Evolutionary conservation across 805 yeast species (phyloP).

Genomic region (Saccharomyces eubayanus): DNA sequence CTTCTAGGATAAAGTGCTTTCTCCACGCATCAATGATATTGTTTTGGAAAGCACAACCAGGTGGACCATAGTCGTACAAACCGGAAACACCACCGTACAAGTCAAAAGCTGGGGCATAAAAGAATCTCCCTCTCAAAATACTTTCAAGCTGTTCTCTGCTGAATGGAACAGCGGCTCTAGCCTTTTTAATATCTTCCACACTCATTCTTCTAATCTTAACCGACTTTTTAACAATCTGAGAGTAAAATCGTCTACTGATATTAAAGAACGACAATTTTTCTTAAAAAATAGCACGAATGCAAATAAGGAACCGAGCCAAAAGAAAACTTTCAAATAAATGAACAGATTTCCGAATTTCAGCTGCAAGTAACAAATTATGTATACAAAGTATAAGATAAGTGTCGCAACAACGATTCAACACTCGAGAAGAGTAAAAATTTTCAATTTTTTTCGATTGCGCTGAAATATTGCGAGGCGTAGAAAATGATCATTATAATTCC

Average conservation of each 20-base stretch:
- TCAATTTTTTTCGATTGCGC: background rate
- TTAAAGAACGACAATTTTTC: conserved; percentile 8
- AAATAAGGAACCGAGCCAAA: background rate
- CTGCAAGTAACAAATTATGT: background rate
- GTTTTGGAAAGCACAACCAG: conserved; percentile 98
- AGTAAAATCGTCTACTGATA: conserved; percentile 21
- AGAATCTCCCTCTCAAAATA: conserved; percentile 89
- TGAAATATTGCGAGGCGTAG: background rate
- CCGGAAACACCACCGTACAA: conserved; percentile 98
- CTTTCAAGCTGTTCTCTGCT: conserved; percentile 84
- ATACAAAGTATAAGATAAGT: background rate
- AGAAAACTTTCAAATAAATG: background rate
- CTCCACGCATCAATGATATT: conserved; percentile 93
- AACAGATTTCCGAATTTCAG: background rate
- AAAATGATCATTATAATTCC: background rate
- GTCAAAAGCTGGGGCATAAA: conserved; percentile 95
- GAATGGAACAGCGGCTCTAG: conserved; percentile 37
- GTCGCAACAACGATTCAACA: background rate
- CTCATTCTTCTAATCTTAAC: conserved; percentile 26
- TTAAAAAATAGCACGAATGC: background rate
- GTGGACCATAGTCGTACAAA: conserved; percentile 96
- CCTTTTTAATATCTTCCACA: conserved; percentile 27
- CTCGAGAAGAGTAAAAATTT: background rate
- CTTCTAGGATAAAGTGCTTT: conserved; percentile 93
- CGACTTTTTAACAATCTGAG: conserved; percentile 23